Evolutionary conservation across 176 grass and related monocot species (phyloP).

Genomic region (Zea luxurians): DNA sequence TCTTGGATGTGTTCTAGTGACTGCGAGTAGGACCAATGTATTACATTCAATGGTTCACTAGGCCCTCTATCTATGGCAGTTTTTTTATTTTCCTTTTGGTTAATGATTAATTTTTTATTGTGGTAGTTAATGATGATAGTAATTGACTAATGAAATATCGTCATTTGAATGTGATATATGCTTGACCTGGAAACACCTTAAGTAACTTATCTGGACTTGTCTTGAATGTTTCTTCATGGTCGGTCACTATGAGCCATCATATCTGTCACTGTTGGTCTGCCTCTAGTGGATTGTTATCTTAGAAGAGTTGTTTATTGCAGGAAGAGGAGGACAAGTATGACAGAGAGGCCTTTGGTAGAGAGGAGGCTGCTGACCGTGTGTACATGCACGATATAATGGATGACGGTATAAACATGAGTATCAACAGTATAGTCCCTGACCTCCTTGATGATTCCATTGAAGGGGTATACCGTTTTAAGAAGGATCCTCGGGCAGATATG

Average conservation of each 20-base stretch:
- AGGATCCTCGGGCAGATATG: slow-evolving; percentile 73
- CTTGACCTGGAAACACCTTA: not conserved
- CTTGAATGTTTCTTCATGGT: not conserved
- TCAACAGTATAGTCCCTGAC: slow-evolving; percentile 76
- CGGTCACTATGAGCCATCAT: not conserved
- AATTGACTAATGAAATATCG: not conserved
- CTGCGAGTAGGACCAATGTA: not conserved
- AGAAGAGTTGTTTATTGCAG: slow-evolving; percentile 41
- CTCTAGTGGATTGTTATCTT: slow-evolving; percentile 1
- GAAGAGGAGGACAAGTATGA: slow-evolving; percentile 97
- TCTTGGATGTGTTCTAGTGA: not conserved
- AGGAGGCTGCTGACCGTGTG: slow-evolving; percentile 59
- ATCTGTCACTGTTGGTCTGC: not conserved
- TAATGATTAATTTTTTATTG: not conserved
- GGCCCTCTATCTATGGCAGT: not conserved
- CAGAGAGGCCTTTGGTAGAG: slow-evolving; percentile 64
- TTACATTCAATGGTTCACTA: not conserved
- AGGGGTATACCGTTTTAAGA: slow-evolving; percentile 33
- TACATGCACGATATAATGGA: slow-evolving; percentile 94
- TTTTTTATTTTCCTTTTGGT: not conserved
- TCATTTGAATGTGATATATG: not conserved
- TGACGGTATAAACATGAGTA: slow-evolving; percentile 73
- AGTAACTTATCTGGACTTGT: not conserved
- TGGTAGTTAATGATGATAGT: not conserved
- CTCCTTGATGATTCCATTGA: slow-evolving; percentile 65